Conservation (phyloP, 2,329 filamentous ascomycete species). For the Exutisphaerella laricina region DNA sequence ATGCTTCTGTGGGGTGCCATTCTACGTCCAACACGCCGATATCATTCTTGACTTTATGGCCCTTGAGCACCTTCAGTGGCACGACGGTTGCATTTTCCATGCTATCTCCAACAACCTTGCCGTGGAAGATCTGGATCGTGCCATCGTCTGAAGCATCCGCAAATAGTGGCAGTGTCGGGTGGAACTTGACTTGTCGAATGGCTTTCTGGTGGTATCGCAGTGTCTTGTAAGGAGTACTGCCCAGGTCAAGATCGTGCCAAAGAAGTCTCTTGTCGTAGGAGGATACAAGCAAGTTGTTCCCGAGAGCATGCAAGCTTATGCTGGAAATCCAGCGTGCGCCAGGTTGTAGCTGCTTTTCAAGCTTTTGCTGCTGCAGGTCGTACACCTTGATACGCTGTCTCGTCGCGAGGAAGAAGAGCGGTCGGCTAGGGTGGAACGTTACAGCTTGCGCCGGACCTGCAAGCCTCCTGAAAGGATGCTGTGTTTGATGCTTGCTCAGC, state of each 20-base stretch:
- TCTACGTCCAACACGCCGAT: conserved; percentile 89
- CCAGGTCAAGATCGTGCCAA: conserved; percentile 96
- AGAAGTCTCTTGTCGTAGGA: conserved; percentile 90
- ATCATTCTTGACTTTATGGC: conserved; percentile 79
- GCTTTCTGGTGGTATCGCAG: conserved; percentile 91
- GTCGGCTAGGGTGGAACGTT: conserved; percentile 89
- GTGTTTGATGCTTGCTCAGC: conserved; percentile 87
- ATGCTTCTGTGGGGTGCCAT: conserved; percentile 92
- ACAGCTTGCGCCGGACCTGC: conserved; percentile 78
- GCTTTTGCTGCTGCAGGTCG: conserved; percentile 83
- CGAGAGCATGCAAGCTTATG: conserved; percentile 87
- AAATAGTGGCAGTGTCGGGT: conserved; percentile 74
- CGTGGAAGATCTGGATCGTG: conserved; percentile 91
- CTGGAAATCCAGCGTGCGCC: conserved; percentile 92
- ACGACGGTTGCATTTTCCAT: conserved; percentile 97
- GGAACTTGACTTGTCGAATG: conserved; percentile 82
- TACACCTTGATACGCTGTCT: conserved; percentile 91
- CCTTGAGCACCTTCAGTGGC: conserved; percentile 86
- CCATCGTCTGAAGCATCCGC: conserved; percentile 95
- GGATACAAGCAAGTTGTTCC: conserved; percentile 89
- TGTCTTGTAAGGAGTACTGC: conserved; percentile 87
- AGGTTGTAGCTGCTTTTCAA: conserved; percentile 88
- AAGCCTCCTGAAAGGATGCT: conserved; percentile 80
- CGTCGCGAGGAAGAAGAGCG: conserved; percentile 93
- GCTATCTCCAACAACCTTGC: conserved; percentile 87